phyloP scores from a whole-genome alignment of 805 yeast genomes.

The Yarrowia sp. region DNA sequence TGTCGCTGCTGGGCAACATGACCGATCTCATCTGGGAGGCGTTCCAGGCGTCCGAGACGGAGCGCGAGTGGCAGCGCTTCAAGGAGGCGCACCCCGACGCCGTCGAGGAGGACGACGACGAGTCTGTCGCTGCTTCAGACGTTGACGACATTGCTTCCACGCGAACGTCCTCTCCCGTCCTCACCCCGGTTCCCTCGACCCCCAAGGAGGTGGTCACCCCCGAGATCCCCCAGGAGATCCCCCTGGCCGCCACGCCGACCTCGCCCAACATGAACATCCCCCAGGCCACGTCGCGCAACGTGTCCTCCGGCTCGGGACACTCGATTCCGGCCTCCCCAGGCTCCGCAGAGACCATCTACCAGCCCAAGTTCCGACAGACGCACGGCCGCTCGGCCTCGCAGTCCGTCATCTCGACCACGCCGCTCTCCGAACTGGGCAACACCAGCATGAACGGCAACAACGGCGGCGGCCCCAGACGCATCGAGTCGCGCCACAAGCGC shows the following conservation, averaged over 20 bases:
- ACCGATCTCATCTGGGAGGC: constrained; percentile 27
- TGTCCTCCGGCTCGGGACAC: neutral
- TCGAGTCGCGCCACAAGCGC: constrained; percentile 20
- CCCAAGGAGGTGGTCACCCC: constrained; percentile 15
- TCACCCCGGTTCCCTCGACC: constrained; percentile 20
- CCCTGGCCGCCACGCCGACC: constrained; percentile 4
- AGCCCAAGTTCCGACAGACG: constrained; percentile 23
- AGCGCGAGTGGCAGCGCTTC: constrained; percentile 23
- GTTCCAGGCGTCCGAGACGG: constrained; percentile 25
- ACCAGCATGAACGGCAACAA: constrained; percentile 23
- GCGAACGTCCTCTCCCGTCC: constrained; percentile 6
- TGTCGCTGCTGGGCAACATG: constrained; percentile 24
- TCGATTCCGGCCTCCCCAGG: neutral
- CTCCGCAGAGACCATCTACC: neutral
- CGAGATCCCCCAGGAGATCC: constrained; percentile 13
- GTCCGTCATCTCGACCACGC: constrained; percentile 22
- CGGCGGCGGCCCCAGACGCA: constrained; percentile 24
- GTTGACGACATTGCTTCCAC: neutral
- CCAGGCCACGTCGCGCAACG: constrained; percentile 21
- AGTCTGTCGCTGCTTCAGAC: constrained; percentile 12
- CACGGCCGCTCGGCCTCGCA: constrained; percentile 21
- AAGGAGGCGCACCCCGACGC: constrained; percentile 23
- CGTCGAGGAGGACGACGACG: constrained; percentile 27
- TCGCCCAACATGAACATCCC: constrained; percentile 23
- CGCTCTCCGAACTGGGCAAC: constrained; percentile 22